Evolutionary conservation across 2,329 filamentous ascomycete species (phyloP).

Genomic region (Xylogone sp.): DNA sequence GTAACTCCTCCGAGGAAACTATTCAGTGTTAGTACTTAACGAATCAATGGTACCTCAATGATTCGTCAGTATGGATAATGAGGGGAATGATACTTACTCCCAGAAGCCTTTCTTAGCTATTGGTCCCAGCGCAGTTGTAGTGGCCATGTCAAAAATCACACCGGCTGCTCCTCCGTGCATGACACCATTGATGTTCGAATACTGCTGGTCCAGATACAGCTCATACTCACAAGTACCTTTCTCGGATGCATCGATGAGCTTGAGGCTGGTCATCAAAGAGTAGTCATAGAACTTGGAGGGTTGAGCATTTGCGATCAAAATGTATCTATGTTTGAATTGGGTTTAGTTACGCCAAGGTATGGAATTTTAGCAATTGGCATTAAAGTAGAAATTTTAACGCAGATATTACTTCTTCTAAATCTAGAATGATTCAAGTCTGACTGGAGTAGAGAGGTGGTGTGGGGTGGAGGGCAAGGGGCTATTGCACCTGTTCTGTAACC

Average conservation of each 20-base stretch:
- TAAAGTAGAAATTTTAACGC: neutral
- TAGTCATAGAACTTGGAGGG: conserved; percentile 19
- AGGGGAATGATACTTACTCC: conserved; percentile 32
- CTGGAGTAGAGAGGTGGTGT: no score
- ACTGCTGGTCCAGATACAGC: conserved; percentile 37
- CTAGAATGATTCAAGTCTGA: no score
- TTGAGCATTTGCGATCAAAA: conserved; percentile 13
- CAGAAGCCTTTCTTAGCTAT: conserved; percentile 44
- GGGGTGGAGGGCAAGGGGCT: no score
- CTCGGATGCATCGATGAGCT: conserved; percentile 25
- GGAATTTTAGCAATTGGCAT: neutral
- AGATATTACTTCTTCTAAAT: neutral
- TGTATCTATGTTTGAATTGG: conserved; percentile 13
- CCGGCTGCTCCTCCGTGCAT: conserved; percentile 52
- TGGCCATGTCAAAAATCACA: conserved; percentile 52
- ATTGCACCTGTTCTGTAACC: no score
- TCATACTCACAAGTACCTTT: conserved; percentile 36
- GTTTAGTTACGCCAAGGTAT: neutral
- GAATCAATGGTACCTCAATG: neutral
- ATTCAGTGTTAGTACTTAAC: neutral
- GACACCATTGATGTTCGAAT: conserved; percentile 43
- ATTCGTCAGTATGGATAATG: neutral
- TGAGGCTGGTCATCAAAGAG: conserved; percentile 19
- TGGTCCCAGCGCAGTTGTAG: conserved; percentile 45
- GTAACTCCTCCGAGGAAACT: conserved; percentile 47